Conservation (phyloP, 2,329 filamentous ascomycete species). For the Trichoderma hamatum region DNA sequence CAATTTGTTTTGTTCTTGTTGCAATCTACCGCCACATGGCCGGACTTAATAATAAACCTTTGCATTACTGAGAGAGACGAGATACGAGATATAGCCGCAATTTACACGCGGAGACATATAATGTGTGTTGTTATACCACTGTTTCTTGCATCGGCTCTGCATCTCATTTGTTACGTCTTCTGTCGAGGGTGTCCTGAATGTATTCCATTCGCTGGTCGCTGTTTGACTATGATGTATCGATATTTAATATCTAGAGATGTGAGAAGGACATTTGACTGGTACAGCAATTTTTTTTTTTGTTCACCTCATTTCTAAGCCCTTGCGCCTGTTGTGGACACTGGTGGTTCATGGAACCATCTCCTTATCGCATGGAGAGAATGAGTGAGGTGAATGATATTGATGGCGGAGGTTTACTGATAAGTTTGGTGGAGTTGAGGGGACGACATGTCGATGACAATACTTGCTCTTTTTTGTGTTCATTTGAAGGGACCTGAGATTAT, state of each 20-base stretch:
- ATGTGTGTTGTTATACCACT: conserved; percentile 26
- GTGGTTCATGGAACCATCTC: neutral
- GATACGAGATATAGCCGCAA: conserved; percentile 21
- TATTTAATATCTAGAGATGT: neutral
- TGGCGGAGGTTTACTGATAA: neutral
- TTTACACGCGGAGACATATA: conserved; percentile 12
- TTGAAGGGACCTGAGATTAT: conserved; percentile 3
- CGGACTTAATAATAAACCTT: conserved; percentile 16
- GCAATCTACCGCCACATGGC: neutral
- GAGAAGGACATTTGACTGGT: conserved; percentile 5
- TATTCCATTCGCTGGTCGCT: neutral
- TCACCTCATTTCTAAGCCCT: neutral
- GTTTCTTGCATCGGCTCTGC: conserved; percentile 15
- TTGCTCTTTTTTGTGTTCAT: conserved; percentile 5
- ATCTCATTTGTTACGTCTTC: conserved; percentile 5
- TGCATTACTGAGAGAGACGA: neutral
- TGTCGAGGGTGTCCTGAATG: neutral
- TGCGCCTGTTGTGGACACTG: neutral
- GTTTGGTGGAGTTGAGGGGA: neutral
- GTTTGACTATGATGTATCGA: conserved; percentile 10
- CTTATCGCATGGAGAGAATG: neutral
- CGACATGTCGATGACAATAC: neutral
- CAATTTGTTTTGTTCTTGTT: neutral
- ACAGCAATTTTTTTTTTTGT: neutral
- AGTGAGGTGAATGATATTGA: neutral